A percentile compares a stretch with the other conserved stretches of the same genome.
phyloP scores from a whole-genome alignment of 306 rosid genomes.

The Cicer bijugum region DNA sequence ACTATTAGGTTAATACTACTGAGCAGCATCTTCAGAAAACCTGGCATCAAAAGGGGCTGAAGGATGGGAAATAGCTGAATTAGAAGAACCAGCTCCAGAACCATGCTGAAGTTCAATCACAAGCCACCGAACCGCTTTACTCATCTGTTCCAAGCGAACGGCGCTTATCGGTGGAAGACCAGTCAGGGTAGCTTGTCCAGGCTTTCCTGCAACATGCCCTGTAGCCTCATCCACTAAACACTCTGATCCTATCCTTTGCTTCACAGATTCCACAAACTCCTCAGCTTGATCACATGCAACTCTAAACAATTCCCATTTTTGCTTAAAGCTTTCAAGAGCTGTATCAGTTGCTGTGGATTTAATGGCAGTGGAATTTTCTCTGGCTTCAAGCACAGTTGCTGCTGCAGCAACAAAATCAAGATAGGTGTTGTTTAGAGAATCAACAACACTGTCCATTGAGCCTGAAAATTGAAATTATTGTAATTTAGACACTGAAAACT shows the following conservation, averaged over 20 bases:
- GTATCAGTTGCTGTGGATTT: slow-evolving; percentile 65
- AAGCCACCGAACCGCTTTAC: slow-evolving; percentile 81
- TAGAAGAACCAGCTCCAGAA: slow-evolving; percentile 63
- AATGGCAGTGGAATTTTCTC: slow-evolving; percentile 54
- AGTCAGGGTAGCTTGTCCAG: slow-evolving; percentile 54
- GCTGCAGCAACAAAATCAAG: slow-evolving; percentile 77
- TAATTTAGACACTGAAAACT: no score
- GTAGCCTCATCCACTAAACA: slow-evolving; percentile 85
- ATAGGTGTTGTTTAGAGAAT: slow-evolving; percentile 67
- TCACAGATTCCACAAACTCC: slow-evolving; percentile 82
- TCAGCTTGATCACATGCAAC: slow-evolving; percentile 83
- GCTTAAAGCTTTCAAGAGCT: slow-evolving; percentile 75
- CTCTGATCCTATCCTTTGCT: slow-evolving; percentile 85
- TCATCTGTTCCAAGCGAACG: slow-evolving; percentile 81
- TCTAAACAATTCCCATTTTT: slow-evolving; percentile 78
- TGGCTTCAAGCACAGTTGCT: slow-evolving; percentile 67
- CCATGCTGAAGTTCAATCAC: slow-evolving; percentile 78
- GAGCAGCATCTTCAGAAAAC: slow-evolving; percentile 69
- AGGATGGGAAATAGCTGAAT: slow-evolving; percentile 60
- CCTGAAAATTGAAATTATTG: neutral
- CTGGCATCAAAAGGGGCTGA: slow-evolving; percentile 78
- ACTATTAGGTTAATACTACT: slow-evolving; percentile 47
- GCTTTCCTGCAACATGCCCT: slow-evolving; percentile 61
- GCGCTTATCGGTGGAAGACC: slow-evolving; percentile 77
- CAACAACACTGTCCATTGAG: slow-evolving; percentile 70